Base-by-base conservation (phyloP, 2,329 filamentous ascomycete genomes). In the Macrophomina pseudophaseolina region DNA sequence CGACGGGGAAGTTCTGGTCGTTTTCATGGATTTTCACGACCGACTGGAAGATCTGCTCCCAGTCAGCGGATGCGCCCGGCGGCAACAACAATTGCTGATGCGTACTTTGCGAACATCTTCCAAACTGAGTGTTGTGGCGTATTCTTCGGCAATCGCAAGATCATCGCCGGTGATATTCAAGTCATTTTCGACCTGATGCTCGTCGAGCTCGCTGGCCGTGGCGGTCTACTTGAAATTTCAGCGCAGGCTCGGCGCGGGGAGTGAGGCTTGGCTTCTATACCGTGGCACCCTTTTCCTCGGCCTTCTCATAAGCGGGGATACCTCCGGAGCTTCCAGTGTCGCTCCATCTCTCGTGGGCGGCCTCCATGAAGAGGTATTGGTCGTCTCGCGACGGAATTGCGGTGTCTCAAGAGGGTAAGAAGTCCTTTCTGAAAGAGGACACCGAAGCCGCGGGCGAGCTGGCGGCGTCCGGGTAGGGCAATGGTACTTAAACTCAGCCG, bases 1-100 rank as follows among this genome's bases (percentile, higher is more conserved):
- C 68, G 32, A 76, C 73, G 0, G 81, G 80, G 64, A 85, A 85
- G 73, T 85, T 85, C 40, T 81, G 82, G 64, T 84, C 83, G 33
- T 78, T 74, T 48, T 80, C 76, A 68, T 84, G 79, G 28, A 83
- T 78, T 8, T 75, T 70, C 18, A 83, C 69, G 7, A 83, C 79
- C 23, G 79, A 44, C 23, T 52, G 51, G 38, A 69, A 35, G 32
- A 69, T 67, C 38, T 53, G 60, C 23, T 9, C 28, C 4, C 12
- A 4, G 12, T 28, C 5, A 42, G 35, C 42, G 28, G 33, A 44
- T n/a, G 12, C 11, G 11, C 23, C 11, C 14, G 14, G 7, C 23
- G 8, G 1, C 18, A 12, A 5, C 35, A n/a, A 16, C 14, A 18
- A 30, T 5, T 8, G 3, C 5, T 44, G 3, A 7, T 16, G 5